phyloP scores from a whole-genome alignment of 2,329 filamentous ascomycete species.

The Ilyonectria robusta region DNA sequence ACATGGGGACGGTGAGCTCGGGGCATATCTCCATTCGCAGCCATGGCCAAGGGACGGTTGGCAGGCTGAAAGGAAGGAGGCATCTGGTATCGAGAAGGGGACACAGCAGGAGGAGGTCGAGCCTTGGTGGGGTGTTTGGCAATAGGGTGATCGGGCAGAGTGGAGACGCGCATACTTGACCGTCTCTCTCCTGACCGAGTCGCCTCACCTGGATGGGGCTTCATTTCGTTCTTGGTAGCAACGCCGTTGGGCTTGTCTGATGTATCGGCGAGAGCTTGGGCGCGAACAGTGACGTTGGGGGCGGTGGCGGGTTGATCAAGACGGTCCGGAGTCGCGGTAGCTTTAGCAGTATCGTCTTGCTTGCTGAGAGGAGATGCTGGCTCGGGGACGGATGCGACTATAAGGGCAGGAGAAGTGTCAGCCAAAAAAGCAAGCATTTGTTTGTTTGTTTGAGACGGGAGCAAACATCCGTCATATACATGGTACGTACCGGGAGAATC shows the following conservation, averaged over 20 bases:
- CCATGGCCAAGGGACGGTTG: slow-evolving; percentile 47
- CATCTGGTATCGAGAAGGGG: slow-evolving; percentile 58
- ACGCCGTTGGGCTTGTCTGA: slow-evolving; percentile 38
- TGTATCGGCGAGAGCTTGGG: slow-evolving; percentile 22
- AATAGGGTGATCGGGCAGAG: slow-evolving; percentile 33
- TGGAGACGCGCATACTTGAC: slow-evolving; percentile 23
- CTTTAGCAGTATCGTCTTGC: slow-evolving; percentile 34
- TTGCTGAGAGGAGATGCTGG: slow-evolving; percentile 34
- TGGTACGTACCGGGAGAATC: slow-evolving; percentile 43
- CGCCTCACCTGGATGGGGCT: slow-evolving; percentile 37
- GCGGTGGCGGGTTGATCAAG: slow-evolving; percentile 43
- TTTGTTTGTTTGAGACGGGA: not conserved
- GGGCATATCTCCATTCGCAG: slow-evolving; percentile 52
- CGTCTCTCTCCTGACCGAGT: slow-evolving; percentile 7
- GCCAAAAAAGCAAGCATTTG: slow-evolving; percentile 6
- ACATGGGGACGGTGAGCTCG: slow-evolving; percentile 51
- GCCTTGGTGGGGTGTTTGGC: slow-evolving; percentile 38
- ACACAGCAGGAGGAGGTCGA: slow-evolving; percentile 51
- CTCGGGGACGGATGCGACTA: slow-evolving; percentile 38
- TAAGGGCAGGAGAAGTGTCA: slow-evolving; percentile 29
- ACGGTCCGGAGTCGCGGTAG: slow-evolving; percentile 34
- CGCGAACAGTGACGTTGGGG: slow-evolving; percentile 29
- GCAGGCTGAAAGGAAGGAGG: slow-evolving; percentile 60
- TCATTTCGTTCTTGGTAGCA: slow-evolving; percentile 32
- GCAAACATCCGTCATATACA: slow-evolving; percentile 17